phyloP scores from a whole-genome alignment of 2,329 filamentous ascomycete genomes.

The Orbilia quercus region DNA sequence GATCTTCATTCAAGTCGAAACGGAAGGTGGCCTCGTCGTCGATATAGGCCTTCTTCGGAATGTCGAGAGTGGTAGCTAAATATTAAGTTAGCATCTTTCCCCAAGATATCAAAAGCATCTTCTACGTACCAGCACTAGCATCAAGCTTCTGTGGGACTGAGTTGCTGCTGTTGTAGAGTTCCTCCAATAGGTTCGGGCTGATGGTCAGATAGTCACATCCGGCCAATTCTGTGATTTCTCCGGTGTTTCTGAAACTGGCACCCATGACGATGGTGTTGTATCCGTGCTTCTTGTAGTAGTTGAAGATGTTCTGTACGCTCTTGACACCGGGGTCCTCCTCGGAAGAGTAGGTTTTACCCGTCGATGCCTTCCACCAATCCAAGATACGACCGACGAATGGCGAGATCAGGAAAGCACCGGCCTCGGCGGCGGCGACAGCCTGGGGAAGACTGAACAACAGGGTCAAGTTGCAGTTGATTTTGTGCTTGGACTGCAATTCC shows the following conservation, averaged over 20 bases:
- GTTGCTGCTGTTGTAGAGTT: slow-evolving; percentile 85
- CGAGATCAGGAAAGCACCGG: slow-evolving; percentile 95
- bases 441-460: slow-evolving; percentile 97
- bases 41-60: slow-evolving; percentile 92
- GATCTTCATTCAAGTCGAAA: slow-evolving; percentile 99
- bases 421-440: slow-evolving; percentile 95
- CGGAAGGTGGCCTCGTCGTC: slow-evolving; percentile 90
- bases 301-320: slow-evolving; percentile 93
- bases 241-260: slow-evolving; percentile 93
- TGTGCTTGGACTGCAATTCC: slow-evolving; percentile 94
- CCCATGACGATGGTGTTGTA: slow-evolving; percentile 99
- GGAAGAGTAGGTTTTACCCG: slow-evolving; percentile 91
- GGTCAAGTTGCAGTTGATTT: slow-evolving; percentile 98
- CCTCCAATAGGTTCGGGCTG: slow-evolving; percentile 93
- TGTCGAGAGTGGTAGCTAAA: slow-evolving; percentile 71
- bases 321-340: slow-evolving; percentile 95
- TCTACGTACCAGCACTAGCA: slow-evolving; percentile 67
- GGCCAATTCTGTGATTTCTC: slow-evolving; percentile 97
- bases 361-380: slow-evolving; percentile 98
- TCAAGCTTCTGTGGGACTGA: slow-evolving; percentile 93
- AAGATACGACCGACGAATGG: slow-evolving; percentile 99
- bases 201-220: slow-evolving; percentile 99
- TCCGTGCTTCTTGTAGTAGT: slow-evolving; percentile 99
- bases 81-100: slow-evolving; percentile 10
- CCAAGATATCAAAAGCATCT: neutral